A percentile compares a stretch with the other conserved stretches of the same genome.
Evolutionary conservation across 2,329 filamentous ascomycete genomes (phyloP).

Genomic region (Fusarium caatingaense): DNA sequence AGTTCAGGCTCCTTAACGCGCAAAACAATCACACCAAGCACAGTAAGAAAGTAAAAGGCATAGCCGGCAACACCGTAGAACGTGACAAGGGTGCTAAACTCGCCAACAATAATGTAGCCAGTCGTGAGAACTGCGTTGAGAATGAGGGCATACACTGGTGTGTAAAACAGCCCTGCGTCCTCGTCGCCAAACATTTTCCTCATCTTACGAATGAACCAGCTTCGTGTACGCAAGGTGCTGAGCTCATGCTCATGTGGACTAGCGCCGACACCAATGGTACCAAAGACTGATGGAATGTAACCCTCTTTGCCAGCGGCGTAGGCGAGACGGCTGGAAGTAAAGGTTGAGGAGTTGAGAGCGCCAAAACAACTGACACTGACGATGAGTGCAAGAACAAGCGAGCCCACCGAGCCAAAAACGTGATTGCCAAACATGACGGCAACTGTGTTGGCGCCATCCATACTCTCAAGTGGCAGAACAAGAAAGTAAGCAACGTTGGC

Average conservation of each 20-base stretch:
- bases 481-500: slow-evolving; percentile 96
- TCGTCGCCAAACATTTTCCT: slow-evolving; percentile 78
- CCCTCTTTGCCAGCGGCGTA: slow-evolving; percentile 97
- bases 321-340: slow-evolving; percentile 90
- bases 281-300: slow-evolving; percentile 86
- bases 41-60: slow-evolving; percentile 96
- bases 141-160: slow-evolving; percentile 89
- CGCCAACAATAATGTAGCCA: slow-evolving; percentile 84
- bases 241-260: slow-evolving; percentile 55
- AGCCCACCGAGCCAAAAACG: slow-evolving; percentile 87
- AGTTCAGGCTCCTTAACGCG: slow-evolving; percentile 87
- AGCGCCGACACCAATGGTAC: slow-evolving; percentile 77
- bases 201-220: slow-evolving; percentile 69
- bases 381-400: slow-evolving; percentile 85
- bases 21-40: slow-evolving; percentile 91
- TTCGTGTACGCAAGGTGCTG: slow-evolving; percentile 61
- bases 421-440: slow-evolving; percentile 91
- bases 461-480: slow-evolving; percentile 82
- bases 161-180: slow-evolving; percentile 86
- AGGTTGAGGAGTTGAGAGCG: slow-evolving; percentile 92
- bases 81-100: slow-evolving; percentile 91
- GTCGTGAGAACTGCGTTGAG: slow-evolving; percentile 82
- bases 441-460: slow-evolving; percentile 93
- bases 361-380: slow-evolving; percentile 95
- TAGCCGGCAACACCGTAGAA: slow-evolving; percentile 99